These are phyloP conservation scores for Stephanodiscus minutulus DNA, from an alignment of 108 stramenopile species.

Conservation along the genomic window DNA sequence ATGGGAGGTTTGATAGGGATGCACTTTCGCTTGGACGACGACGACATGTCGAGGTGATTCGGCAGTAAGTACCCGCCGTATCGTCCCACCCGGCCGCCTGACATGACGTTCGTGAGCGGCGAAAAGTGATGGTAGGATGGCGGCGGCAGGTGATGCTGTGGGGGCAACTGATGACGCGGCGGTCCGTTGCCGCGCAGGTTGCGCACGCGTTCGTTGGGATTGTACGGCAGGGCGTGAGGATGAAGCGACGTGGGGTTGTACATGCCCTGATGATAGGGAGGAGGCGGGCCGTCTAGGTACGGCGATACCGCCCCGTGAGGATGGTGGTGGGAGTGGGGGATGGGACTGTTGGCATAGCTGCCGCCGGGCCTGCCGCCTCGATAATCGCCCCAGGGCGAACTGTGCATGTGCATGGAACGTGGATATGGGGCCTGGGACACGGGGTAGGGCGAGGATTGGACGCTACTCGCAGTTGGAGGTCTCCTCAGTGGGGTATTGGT, in stretches of 20 bases:
- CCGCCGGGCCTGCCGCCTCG: slow-evolving; percentile 5
- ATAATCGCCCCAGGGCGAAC: slow-evolving; percentile 13
- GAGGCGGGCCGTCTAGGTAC: slow-evolving; percentile 19
- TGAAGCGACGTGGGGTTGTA: slow-evolving; percentile 22
- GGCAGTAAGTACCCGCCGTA: slow-evolving; percentile 24
- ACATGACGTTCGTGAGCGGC: slow-evolving; percentile 66
- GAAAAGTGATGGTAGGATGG: slow-evolving; percentile 74
- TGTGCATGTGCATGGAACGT: slow-evolving; percentile 12
- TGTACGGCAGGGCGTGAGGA: slow-evolving; percentile 34
- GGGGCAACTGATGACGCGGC: slow-evolving; percentile 60
- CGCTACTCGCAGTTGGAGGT: background rate
- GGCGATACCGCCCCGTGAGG: slow-evolving; percentile 51
- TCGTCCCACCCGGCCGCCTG: slow-evolving; percentile 10
- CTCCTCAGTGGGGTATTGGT: slow-evolving; percentile 23
- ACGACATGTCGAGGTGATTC: slow-evolving; percentile 52
- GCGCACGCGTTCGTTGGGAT: slow-evolving; percentile 69
- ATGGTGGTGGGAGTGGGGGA: slow-evolving; percentile 50
- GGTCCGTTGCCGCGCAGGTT: slow-evolving; percentile 79
- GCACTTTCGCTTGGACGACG: slow-evolving; percentile 81
- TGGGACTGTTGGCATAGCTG: slow-evolving; percentile 42
- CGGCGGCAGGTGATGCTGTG: slow-evolving; percentile 73
- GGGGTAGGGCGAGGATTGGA: background rate
- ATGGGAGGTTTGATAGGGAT: slow-evolving; percentile 79
- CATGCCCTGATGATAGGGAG: slow-evolving; percentile 27
- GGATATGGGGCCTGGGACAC: slow-evolving; percentile 7